phyloP scores from a whole-genome alignment of 164 flowering plant genomes.

The Vitis labrusca region DNA sequence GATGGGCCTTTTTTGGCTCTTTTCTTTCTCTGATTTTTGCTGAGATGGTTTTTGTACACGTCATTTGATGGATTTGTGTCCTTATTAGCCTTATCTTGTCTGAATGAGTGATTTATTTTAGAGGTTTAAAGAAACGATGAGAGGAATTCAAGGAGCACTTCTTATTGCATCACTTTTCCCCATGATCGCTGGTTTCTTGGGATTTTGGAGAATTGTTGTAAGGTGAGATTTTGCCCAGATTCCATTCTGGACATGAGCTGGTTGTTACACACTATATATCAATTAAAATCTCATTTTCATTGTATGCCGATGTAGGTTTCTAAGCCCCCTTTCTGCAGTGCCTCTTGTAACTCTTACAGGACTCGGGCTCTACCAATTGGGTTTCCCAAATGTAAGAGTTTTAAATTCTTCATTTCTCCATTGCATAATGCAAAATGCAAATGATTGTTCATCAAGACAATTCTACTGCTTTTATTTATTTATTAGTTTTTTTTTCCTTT shows the following conservation, averaged over 20 bases:
- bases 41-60: not conserved
- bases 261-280: not conserved
- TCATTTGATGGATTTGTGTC: not conserved
- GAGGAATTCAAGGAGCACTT: slow-evolving; percentile 60
- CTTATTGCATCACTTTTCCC: slow-evolving; percentile 53
- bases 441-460: not conserved
- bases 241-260: not conserved
- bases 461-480: not conserved
- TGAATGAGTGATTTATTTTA: slow-evolving; percentile 11
- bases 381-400: slow-evolving; percentile 57
- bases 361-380: slow-evolving; percentile 63
- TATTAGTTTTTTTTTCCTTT: too few species aligned
- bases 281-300: not conserved
- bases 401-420: not conserved
- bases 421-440: too few species aligned
- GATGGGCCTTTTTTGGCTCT: too few species aligned
- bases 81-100: not conserved
- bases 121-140: slow-evolving; percentile 58
- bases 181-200: slow-evolving; percentile 53
- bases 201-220: slow-evolving; percentile 55
- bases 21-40: too few species aligned
- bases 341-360: slow-evolving; percentile 81
- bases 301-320: slow-evolving; percentile 37
- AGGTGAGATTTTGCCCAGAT: slow-evolving; percentile 30
- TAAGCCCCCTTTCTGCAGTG: slow-evolving; percentile 81